Base-by-base conservation (phyloP, 2,329 filamentous ascomycete genomes). In the Apiospora sp. region DNA sequence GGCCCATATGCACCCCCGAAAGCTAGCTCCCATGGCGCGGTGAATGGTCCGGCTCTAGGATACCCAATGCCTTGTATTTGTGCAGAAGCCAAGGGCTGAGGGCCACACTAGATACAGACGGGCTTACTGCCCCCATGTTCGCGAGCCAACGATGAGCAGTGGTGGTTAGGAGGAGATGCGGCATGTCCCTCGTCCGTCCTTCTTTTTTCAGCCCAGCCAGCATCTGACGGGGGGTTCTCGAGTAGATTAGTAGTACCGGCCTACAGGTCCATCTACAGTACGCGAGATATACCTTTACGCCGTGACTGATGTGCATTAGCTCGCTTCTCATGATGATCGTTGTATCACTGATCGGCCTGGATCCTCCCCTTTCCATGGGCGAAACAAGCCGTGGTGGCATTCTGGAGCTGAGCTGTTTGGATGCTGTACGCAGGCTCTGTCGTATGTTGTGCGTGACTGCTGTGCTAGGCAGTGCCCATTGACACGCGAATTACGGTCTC, bases 71-170 rank as follows among this genome's bases (percentile, higher is more conserved):
- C 78, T 74, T 78, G 76, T 75, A 80, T 77, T 79, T 77, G 76
- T 79, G 79, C 76, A 80, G 76, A 77, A 78, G 71, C 71, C 75
- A 76, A 80, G 77, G 77, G 78, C 78, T 77, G 77, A 78, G 76
- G 49, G 77, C 75, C 72, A 76, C 77, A 74, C 76, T 78, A 44
- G 69, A 68, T 24, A 64, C 27, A 71, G 67, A n/a, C 24, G 41
- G 43, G 67, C 67, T 46, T 68, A 41, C 7, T 46, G 67, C 41
- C 67, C 41, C 67, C 67, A 68, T 46, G 46, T 24, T 69, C 61
- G 64, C 72, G 27, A 70, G 72, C 72, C 43, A 71, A 54, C 61
- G 27, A 67, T 67, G 30, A 71, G 51, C 61, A 43, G 54, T 70
- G 67, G 68, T 67, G 30, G 43, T 70, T 48, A 69, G 22, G 64